Percentiles rank a stretch among this genome's conserved stretches.
phyloP scores from a whole-genome alignment of 1,284 basidiomycete genomes.

The Flammula alnicola region DNA sequence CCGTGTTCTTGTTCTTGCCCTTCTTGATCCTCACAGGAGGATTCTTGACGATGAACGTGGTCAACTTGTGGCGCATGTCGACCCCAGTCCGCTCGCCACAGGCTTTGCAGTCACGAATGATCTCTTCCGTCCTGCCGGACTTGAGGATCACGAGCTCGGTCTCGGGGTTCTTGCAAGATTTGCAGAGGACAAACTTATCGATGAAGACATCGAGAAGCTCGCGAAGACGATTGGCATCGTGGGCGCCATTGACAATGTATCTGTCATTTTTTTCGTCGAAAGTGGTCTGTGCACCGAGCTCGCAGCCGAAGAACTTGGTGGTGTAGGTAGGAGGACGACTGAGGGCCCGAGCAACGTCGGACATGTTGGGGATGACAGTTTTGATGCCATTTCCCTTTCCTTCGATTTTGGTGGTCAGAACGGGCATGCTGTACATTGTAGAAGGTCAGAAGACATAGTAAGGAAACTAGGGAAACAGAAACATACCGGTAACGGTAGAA shows the following conservation, averaged over 20 bases:
- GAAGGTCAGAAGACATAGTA: conserved; percentile 6
- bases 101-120: conserved; percentile 97
- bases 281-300: conserved; percentile 97
- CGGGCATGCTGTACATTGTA: conserved; percentile 77
- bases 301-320: conserved; percentile 99
- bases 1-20: conserved; percentile 67
- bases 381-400: conserved; percentile 99
- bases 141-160: conserved; percentile 95
- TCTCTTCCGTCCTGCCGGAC: conserved; percentile 73
- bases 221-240: conserved; percentile 90
- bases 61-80: conserved; percentile 98
- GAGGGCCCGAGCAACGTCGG: conserved; percentile 95
- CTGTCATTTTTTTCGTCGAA: conserved; percentile 97
- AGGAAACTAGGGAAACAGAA: background rate
- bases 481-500: conserved; percentile 86
- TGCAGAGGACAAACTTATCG: conserved; percentile 97
- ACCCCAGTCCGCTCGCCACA: conserved; percentile 92
- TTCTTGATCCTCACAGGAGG: conserved; percentile 90
- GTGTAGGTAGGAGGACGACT: conserved; percentile 95
- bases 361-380: conserved; percentile 98
- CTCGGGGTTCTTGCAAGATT: conserved; percentile 98
- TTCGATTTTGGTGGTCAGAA: conserved; percentile 96
- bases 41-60: conserved; percentile 97
- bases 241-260: conserved; percentile 98
- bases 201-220: conserved; percentile 98